Evolutionary conservation across 805 yeast genomes (phyloP).

Genomic region (Ogataea populi-albae): DNA sequence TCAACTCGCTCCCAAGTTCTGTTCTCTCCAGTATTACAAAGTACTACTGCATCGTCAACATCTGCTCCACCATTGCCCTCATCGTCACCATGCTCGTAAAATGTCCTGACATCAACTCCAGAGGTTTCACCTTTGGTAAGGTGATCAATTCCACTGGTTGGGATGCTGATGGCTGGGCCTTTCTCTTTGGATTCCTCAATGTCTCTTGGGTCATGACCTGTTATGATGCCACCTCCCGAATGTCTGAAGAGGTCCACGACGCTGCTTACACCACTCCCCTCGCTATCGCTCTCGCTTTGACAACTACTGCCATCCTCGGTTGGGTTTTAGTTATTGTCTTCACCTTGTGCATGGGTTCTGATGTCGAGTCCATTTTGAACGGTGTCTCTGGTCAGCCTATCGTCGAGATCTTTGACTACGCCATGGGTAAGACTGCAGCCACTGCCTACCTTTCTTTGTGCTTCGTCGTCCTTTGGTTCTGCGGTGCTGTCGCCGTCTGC

Average conservation of each 20-base stretch:
- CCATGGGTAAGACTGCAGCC: conserved; percentile 53
- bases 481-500: conserved; percentile 50
- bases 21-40: conserved; percentile 50
- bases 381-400: conserved; percentile 47
- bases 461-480: conserved; percentile 49
- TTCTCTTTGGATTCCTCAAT: conserved; percentile 54
- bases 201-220: conserved; percentile 60
- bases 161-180: conserved; percentile 53
- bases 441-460: conserved; percentile 48
- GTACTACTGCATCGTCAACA: conserved; percentile 47
- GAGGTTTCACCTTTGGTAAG: conserved; percentile 45
- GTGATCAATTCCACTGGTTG: conserved; percentile 50
- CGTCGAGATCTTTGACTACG: conserved; percentile 48
- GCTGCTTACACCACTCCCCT: conserved; percentile 56
- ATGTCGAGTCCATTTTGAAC: conserved; percentile 32
- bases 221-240: conserved; percentile 54
- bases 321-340: conserved; percentile 48
- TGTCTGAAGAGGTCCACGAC: conserved; percentile 52
- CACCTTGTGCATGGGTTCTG: conserved; percentile 43
- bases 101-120: conserved; percentile 46
- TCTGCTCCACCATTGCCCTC: conserved; percentile 47
- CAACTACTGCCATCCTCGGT: conserved; percentile 48
- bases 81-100: conserved; percentile 54
- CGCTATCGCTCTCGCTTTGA: conserved; percentile 55
- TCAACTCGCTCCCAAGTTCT: conserved; percentile 52